These are phyloP conservation scores for Austroboletus novae-zelandiae DNA, from an alignment of 1,284 basidiomycete species.

Conservation along the genomic window DNA sequence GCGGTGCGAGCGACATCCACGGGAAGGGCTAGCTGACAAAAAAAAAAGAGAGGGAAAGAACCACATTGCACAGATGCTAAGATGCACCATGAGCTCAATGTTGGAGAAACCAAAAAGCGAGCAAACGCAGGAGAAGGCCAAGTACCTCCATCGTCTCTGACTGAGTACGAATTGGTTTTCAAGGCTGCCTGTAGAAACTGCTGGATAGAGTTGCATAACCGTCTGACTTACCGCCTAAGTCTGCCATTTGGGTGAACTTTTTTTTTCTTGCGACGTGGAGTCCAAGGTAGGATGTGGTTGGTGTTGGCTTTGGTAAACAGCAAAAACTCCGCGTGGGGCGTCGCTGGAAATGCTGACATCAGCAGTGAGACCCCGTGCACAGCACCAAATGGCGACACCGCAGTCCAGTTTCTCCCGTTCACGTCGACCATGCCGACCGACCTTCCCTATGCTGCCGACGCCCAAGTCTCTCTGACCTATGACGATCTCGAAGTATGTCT, in stretches of 20 bases:
- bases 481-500: slow-evolving; percentile 81
- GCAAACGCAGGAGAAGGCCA: slow-evolving; percentile 25
- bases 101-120: slow-evolving; percentile 25
- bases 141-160: slow-evolving; percentile 37
- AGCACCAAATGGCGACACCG: not conserved
- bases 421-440: slow-evolving; percentile 63
- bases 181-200: slow-evolving; percentile 30
- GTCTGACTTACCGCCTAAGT: slow-evolving; percentile 34
- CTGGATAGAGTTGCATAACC: slow-evolving; percentile 9
- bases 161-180: slow-evolving; percentile 30
- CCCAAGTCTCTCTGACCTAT: slow-evolving; percentile 82
- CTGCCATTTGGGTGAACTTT: slow-evolving; percentile 40
- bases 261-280: slow-evolving; percentile 7
- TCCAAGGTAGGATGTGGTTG: slow-evolving; percentile 9
- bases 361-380: slow-evolving; percentile 26
- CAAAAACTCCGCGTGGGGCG: slow-evolving; percentile 19
- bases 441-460: slow-evolving; percentile 96
- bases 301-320: slow-evolving; percentile 26
- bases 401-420: slow-evolving; percentile 9
- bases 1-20: slow-evolving; percentile 36
- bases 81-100: slow-evolving; percentile 63
- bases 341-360: slow-evolving; percentile 25
- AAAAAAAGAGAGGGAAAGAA: slow-evolving; percentile 37
- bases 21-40: slow-evolving; percentile 58
- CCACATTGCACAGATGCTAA: slow-evolving; percentile 52